phyloP scores from a whole-genome alignment of 306 rosid species.

The Sechiopsis laciniata region DNA sequence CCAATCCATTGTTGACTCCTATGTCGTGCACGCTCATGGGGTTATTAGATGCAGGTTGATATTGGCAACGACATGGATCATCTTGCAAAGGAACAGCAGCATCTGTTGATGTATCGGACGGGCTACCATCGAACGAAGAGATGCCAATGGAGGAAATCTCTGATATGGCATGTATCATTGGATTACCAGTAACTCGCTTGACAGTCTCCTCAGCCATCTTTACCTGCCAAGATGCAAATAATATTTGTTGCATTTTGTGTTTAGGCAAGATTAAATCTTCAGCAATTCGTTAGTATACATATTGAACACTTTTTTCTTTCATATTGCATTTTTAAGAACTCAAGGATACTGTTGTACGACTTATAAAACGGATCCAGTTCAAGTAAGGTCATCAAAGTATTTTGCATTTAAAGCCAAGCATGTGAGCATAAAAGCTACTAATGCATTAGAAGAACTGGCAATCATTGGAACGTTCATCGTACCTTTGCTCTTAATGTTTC shows the following conservation, averaged over 20 bases:
- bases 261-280: not conserved
- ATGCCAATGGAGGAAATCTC: slow-evolving; percentile 54
- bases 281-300: not conserved
- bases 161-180: slow-evolving; percentile 45
- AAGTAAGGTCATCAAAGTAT: not conserved
- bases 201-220: slow-evolving; percentile 83
- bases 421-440: not conserved
- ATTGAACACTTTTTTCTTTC: not conserved
- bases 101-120: slow-evolving; percentile 68
- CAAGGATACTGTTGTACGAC: too few relatives aligned
- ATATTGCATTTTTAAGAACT: too few relatives aligned
- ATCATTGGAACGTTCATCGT: slow-evolving; percentile 5
- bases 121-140: slow-evolving; percentile 54
- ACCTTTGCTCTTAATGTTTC: slow-evolving; percentile 97
- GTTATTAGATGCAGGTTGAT: slow-evolving; percentile 37
- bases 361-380: too few relatives aligned
- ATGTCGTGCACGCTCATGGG: slow-evolving; percentile 35
- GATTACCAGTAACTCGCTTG: slow-evolving; percentile 61
- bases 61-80: slow-evolving; percentile 42
- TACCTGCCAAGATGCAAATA: slow-evolving; percentile 39
- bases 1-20: slow-evolving; percentile 35
- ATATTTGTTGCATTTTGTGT: not conserved
- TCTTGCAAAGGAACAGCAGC: slow-evolving; percentile 62
- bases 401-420: not conserved
- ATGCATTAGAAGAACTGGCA: not conserved